phyloP scores from a whole-genome alignment of 108 stramenopile genomes.

The Parietichytrium sp. region DNA sequence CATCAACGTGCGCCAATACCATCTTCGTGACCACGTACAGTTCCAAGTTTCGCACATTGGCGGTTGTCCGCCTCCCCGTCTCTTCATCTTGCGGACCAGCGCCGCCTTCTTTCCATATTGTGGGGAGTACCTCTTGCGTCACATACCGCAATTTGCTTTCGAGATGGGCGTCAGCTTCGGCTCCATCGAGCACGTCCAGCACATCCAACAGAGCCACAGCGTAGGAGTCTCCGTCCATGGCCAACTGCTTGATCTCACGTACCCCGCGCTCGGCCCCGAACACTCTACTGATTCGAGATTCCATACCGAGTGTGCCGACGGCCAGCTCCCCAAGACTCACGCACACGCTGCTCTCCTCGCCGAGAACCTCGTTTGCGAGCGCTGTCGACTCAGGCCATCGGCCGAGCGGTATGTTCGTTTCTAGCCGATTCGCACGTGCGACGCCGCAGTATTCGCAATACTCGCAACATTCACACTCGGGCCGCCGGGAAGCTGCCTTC shows the following conservation, averaged over 20 bases:
- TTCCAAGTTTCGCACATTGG: not conserved
- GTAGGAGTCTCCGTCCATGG: not conserved
- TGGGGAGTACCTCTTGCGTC: not conserved
- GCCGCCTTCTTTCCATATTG: not conserved
- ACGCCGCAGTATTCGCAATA: too few species aligned
- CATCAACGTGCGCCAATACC: not conserved
- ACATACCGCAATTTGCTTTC: not conserved
- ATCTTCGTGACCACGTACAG: not conserved
- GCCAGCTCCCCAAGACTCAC: not conserved
- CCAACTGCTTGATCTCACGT: not conserved
- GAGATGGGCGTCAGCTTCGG: not conserved
- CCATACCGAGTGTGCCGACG: not conserved
- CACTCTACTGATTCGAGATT: not conserved
- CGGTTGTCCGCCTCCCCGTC: not conserved
- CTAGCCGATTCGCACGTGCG: too few species aligned
- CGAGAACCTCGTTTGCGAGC: too few species aligned
- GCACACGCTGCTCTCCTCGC: too few species aligned
- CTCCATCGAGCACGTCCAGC: not conserved
- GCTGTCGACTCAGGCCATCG: too few species aligned
- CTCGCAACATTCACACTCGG: too few species aligned
- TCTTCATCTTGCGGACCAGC: too few species aligned
- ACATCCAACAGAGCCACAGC: conserved; percentile 3
- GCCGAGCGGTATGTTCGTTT: too few species aligned
- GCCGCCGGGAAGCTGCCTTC: too few species aligned
- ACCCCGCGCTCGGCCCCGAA: not conserved